A percentile compares a stretch with the other conserved stretches of the same genome.
Conservation (phyloP, 2,329 filamentous ascomycete species). For the Seiridium cupressi region DNA sequence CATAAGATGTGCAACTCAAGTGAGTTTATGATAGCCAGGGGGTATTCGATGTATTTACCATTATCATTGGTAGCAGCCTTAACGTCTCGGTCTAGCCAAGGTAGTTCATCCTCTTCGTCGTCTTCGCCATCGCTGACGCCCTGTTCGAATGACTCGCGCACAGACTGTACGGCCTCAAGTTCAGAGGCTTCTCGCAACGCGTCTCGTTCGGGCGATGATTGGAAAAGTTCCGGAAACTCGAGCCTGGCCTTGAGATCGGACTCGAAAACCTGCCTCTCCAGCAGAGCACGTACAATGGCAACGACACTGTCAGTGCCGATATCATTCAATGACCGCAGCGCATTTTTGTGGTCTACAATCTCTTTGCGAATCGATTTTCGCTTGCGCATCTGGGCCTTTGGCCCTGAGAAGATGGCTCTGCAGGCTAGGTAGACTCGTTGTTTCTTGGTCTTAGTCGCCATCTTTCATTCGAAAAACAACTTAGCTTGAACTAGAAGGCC, state of each 20-base stretch:
- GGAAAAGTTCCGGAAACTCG: slow-evolving; percentile 32
- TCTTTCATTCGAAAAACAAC: background rate
- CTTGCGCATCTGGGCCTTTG: slow-evolving; percentile 19
- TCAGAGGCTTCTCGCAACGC: slow-evolving; percentile 27
- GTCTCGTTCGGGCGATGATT: slow-evolving; percentile 20
- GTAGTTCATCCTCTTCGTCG: background rate
- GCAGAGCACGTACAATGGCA: slow-evolving; percentile 19
- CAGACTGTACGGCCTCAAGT: background rate
- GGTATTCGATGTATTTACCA: too few species aligned
- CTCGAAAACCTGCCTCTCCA: slow-evolving; percentile 26
- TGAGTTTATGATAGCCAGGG: too few species aligned
- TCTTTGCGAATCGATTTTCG: slow-evolving; percentile 12
- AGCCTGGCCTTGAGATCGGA: slow-evolving; percentile 29
- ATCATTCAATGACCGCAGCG: background rate
- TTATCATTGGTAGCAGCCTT: too few species aligned
- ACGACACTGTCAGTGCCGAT: slow-evolving; percentile 3
- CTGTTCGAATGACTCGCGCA: background rate
- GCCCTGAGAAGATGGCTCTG: slow-evolving; percentile 23
- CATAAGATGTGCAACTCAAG: too few species aligned
- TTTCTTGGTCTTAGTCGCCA: slow-evolving; percentile 9
- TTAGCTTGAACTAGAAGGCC: too few species aligned
- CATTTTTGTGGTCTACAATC: background rate
- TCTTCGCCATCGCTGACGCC: background rate
- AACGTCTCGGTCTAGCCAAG: too few species aligned
- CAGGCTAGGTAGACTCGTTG: slow-evolving; percentile 25